Conservation (phyloP, 495 filamentous ascomycete genomes). For the Talaromyces liani region DNA sequence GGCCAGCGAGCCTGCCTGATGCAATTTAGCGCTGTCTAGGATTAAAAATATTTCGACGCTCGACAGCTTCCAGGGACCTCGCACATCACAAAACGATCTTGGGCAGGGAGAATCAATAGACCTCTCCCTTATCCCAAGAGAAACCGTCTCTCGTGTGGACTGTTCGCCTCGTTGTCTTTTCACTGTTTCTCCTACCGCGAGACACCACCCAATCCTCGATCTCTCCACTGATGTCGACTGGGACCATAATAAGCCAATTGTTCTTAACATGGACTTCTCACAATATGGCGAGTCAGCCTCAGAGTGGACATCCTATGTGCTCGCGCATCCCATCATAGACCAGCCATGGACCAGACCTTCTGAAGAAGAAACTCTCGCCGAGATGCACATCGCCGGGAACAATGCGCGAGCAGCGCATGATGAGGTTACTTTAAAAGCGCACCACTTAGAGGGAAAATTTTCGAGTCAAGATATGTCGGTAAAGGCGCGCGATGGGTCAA, state of each 20-base stretch:
- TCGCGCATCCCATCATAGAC: neutral
- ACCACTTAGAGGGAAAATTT: neutral
- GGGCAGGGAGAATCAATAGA: no score
- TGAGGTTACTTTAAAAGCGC: neutral
- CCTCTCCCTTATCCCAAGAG: no score
- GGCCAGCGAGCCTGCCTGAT: neutral
- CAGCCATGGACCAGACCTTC: neutral
- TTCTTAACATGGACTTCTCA: neutral
- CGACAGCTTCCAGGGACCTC: no score
- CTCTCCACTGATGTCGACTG: neutral
- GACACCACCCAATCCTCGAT: neutral
- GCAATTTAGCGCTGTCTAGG: no score
- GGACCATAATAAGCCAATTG: neutral
- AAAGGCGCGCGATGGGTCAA: neutral
- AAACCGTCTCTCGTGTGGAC: no score
- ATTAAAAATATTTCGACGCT: no score
- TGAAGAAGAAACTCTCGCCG: neutral
- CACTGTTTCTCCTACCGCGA: neutral
- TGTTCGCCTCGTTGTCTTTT: no score
- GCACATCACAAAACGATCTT: no score
- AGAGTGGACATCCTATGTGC: slow-evolving; percentile 1
- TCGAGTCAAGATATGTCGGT: neutral
- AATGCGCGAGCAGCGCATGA: neutral
- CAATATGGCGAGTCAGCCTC: neutral
- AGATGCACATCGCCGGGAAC: neutral